phyloP scores from a whole-genome alignment of 345 rosid genomes.

The Fremontodendron californicum region DNA sequence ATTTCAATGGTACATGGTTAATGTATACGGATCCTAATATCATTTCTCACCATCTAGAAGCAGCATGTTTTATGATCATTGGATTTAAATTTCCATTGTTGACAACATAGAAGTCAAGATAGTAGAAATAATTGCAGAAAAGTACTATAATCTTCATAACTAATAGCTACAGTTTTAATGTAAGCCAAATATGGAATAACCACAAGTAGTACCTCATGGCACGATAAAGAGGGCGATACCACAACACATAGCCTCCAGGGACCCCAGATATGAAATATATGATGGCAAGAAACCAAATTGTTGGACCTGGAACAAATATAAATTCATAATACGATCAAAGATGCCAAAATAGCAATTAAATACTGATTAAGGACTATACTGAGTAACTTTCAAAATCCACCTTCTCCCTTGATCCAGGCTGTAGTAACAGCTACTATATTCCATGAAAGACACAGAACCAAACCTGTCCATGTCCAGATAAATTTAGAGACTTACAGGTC shows the following conservation, averaged over 20 bases:
- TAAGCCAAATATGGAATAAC: not conserved
- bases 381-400: constrained; percentile 29
- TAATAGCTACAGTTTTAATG: not conserved
- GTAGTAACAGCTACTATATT: constrained; percentile 80
- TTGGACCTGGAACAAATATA: constrained; percentile 50
- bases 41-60: not conserved
- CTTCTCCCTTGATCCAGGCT: constrained; percentile 94
- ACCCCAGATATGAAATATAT: constrained; percentile 83
- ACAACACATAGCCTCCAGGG: constrained; percentile 83
- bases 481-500: constrained; percentile 5
- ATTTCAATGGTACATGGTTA: not conserved
- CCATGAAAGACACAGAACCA: constrained; percentile 77
- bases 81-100: not conserved
- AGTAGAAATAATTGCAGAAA: not conserved
- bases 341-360: not conserved
- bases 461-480: constrained; percentile 42
- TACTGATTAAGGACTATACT: not conserved
- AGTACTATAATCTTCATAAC: not conserved
- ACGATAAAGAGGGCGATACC: constrained; percentile 97
- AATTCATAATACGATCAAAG: not conserved
- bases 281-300: constrained; percentile 91
- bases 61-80: constrained; percentile 7
- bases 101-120: not conserved
- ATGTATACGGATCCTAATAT: not conserved
- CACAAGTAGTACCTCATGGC: constrained; percentile 74